Evolutionary conservation across 257 asterid species (phyloP), one percentile per base, ranked within the genome.

Genomic region (Plantago elongata): DNA sequence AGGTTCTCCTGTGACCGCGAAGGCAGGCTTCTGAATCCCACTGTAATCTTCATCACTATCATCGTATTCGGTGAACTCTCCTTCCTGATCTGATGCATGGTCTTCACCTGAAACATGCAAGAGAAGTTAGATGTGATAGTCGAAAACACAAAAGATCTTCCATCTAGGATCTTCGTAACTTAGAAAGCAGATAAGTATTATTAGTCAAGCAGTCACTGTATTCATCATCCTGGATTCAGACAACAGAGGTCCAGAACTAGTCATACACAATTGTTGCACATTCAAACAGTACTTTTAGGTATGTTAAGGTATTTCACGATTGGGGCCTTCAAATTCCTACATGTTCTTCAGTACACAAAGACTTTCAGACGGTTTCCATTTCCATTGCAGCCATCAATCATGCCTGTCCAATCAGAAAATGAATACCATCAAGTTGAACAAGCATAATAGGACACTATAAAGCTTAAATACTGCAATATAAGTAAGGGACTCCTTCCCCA

Each of bases 21-120:
- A 85, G 57, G 95, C 99, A 47, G 94, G 92, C 76, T 74, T 87
- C 79, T 81, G 96, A 63, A 93, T 80, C 71, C 87, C 73, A 54
- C 74, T 73, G 74, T 83, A 89, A 30, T 89, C 96, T 50, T 87
- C 97, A 75, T 89, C 96, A 67, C 88, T 83, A 17, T 79, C 86
- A 74, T 89, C 88, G 62, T 66, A 81, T 74, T 75, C 81, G 42
- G 59, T 17, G 72, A 18, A 70, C 60, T 79, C 87, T 70, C 57
- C 87, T 70, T 72, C 86, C 69, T 37, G 81, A 50, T 34, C 40
- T 34, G 40, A 34, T 7, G 3, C 1, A 34, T 34, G 40, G 51
- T 61, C 73, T 60, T 77, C 78, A 68, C 79, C 93, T 81, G 83
- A 68, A 74, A 79, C 63, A 62, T 38, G 63, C 12, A 38, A 8